A percentile compares a stretch with the other conserved stretches of the same genome.
Conservation (phyloP, 768 basidiomycete genomes). For the Cyclocybe cylindracea region DNA sequence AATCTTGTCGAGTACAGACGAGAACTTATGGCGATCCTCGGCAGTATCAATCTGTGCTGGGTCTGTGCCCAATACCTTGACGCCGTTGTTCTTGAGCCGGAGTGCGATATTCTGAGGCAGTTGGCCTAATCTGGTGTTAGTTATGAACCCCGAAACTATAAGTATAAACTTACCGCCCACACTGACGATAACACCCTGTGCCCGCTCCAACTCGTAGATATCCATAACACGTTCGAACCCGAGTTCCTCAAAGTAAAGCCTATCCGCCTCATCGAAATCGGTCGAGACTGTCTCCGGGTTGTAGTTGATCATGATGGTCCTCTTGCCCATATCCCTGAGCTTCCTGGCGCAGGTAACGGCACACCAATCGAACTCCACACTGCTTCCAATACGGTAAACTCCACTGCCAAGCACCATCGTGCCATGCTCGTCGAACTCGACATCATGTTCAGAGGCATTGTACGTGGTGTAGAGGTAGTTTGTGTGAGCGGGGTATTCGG, state of each 20-base stretch:
- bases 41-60: conserved; percentile 95
- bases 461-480: conserved; percentile 99
- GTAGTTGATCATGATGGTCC: conserved; percentile 99
- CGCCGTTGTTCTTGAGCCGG: conserved; percentile 85
- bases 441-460: conserved; percentile 94
- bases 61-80: conserved; percentile 95
- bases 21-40: conserved; percentile 99
- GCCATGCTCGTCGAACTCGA: conserved; percentile 93
- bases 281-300: conserved; percentile 99
- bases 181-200: conserved; percentile 93
- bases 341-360: conserved; percentile 98
- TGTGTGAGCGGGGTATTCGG: conserved; percentile 97
- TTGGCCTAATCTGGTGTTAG: conserved; percentile 59
- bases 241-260: conserved; percentile 97
- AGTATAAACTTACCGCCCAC: conserved; percentile 77
- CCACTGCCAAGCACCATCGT: conserved; percentile 99
- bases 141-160: neutral
- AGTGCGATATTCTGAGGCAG: conserved; percentile 98
- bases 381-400: conserved; percentile 97
- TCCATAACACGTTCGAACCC: conserved; percentile 99
- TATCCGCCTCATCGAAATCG: conserved; percentile 99
- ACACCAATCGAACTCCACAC: conserved; percentile 99
- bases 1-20: conserved; percentile 90
- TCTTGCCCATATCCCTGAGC: conserved; percentile 88
- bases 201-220: conserved; percentile 94